Base-by-base conservation (phyloP, 139 green algal species). In the Tetradesmus lagerheimii region DNA sequence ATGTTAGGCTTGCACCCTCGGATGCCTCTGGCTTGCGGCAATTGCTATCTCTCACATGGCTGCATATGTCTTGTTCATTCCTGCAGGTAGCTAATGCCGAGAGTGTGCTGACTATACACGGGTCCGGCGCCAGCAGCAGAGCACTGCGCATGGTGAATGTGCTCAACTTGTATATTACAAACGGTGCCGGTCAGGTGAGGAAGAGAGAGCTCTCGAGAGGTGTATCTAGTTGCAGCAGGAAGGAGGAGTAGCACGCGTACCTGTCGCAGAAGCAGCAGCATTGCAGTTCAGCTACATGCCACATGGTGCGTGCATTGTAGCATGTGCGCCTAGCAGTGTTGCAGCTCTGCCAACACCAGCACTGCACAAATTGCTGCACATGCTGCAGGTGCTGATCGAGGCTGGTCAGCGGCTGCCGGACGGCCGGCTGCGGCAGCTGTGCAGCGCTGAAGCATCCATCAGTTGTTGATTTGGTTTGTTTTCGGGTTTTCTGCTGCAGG, bases 121-220 rank as follows among this genome's bases (percentile, higher is more conserved):
- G 39, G 31, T 62, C 62, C 1, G 39, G 41, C 37, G n/a, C 37
- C 64, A 80, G 83, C 64, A 80, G 83, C 37, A 62, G 83, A 64
- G 83, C 83, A 16, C 38, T 88, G 64, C 83, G 83, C 27, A 39
- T 80, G 38, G 64, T 88, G n/a, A 88, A 41, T 38, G 83, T 88
- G 37, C 62, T 88, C 27, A 88, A 88, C 38, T 20, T 88, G n/a
- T 88, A 88, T 64, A 88, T 88, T 20, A 47, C 67, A 37, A 88
- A 88, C 64, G 31, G 34, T 4, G 18, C 37, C 20, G 83, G 83
- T 0, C 83, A 88, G 83, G 83, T 88, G 41, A 5, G 83, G 15
- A 31, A n/a, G 11, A 57, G 14, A 9, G 11, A 57, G 45, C 45
- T n/a, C n/a, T n/a, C n/a, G n/a, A n/a, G n/a, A n/a, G n/a, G n/a